These are phyloP conservation scores for Dendrobium nobile DNA, from an alignment of 106 monocot species.

Conservation along the genomic window DNA sequence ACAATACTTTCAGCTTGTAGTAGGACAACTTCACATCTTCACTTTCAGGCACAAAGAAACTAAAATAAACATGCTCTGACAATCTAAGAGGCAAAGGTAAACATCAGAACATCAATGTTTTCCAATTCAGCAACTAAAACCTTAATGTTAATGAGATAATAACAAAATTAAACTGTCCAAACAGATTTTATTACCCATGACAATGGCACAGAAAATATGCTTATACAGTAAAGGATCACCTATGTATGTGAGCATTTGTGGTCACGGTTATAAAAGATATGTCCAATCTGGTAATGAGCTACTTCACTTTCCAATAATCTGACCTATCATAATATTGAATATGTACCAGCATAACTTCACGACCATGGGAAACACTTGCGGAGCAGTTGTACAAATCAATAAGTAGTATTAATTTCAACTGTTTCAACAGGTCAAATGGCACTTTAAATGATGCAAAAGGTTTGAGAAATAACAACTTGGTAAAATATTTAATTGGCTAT, in stretches of 20 bases:
- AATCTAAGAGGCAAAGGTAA: slow-evolving; percentile 31
- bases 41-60: slow-evolving; percentile 52
- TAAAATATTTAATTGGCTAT: too few relatives aligned
- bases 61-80: slow-evolving; percentile 59
- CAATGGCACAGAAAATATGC: not conserved
- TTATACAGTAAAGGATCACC: not conserved
- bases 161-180: not conserved
- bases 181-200: not conserved
- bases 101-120: not conserved
- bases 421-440: too few relatives aligned
- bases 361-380: too few relatives aligned
- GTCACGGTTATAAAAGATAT: too few relatives aligned
- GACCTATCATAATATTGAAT: not conserved
- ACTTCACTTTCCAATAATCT: not conserved
- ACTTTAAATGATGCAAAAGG: too few relatives aligned
- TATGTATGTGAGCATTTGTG: not conserved
- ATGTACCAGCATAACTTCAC: too few relatives aligned
- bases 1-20: slow-evolving; percentile 74
- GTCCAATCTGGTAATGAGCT: too few relatives aligned
- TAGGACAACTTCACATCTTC: slow-evolving; percentile 45
- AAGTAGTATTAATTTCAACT: too few relatives aligned
- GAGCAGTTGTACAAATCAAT: too few relatives aligned
- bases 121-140: not conserved
- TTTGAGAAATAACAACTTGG: too few relatives aligned
- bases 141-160: not conserved